A percentile compares a stretch with the other conserved stretches of the same genome.
Conservation (phyloP, 1,284 basidiomycete species). For the Trichosporon sp. region DNA sequence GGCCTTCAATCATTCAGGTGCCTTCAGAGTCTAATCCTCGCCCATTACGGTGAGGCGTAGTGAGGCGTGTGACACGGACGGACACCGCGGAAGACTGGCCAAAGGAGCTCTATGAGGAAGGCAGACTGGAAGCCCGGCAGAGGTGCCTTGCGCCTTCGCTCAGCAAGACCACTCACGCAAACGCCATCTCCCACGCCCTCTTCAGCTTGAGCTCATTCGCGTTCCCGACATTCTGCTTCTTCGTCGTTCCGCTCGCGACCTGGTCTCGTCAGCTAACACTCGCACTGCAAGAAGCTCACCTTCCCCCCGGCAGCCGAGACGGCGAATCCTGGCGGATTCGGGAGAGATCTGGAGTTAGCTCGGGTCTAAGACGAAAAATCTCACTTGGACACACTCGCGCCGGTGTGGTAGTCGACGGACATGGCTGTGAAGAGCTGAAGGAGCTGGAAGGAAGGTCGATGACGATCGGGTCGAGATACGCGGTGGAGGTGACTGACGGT, state of each 20-base stretch:
- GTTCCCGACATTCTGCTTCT: conserved; percentile 28
- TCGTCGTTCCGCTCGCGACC: conserved; percentile 4
- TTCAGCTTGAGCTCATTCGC: conserved; percentile 67
- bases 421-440: background rate
- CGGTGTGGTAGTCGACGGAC: background rate
- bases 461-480: background rate
- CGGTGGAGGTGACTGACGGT: background rate
- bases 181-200: conserved; percentile 84
- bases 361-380: no score
- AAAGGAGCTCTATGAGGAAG: no score
- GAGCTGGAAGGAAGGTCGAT: background rate
- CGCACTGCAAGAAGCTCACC: background rate
- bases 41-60: no score
- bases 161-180: conserved; percentile 56
- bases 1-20: no score
- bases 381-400: no score
- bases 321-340: conserved; percentile 12
- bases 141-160: no score
- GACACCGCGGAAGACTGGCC: no score
- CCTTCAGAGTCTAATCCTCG: no score
- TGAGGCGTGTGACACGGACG: no score
- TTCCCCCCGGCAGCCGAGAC: background rate
- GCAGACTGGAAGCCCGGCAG: no score
- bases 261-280: conserved; percentile 11
- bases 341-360: no score